Evolutionary conservation across 2,329 filamentous ascomycete genomes (phyloP).

Genomic region (Fusarium vanettenii): DNA sequence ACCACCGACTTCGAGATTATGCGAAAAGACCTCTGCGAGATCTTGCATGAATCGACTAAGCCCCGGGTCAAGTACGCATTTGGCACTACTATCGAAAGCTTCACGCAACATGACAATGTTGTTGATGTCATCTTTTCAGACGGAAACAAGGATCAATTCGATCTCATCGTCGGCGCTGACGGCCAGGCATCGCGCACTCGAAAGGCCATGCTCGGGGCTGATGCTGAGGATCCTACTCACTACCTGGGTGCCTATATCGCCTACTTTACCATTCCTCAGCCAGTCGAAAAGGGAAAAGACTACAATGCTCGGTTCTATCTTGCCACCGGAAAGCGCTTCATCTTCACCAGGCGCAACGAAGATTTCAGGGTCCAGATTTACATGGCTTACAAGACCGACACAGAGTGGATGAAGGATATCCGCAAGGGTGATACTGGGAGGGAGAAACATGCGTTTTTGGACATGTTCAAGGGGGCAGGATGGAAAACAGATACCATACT

Average conservation of each 20-base stretch:
- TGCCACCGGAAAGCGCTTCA: neutral
- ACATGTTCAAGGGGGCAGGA: neutral
- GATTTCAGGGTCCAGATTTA: neutral
- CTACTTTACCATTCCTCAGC: neutral
- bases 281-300: neutral
- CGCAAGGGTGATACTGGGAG: neutral
- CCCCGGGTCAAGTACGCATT: neutral
- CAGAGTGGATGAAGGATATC: neutral
- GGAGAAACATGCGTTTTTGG: neutral
- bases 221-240: neutral
- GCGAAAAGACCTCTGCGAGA: neutral
- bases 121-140: neutral
- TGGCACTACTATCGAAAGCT: neutral
- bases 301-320: neutral
- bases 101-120: neutral
- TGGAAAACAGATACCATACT: neutral
- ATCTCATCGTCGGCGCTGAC: neutral
- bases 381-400: neutral
- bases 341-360: neutral
- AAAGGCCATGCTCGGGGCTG: neutral
- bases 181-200: neutral
- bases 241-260: neutral
- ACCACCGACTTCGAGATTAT: neutral
- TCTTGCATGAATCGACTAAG: neutral
- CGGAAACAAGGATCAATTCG: neutral